These are phyloP conservation scores for Phytophthora pini DNA, from an alignment of 352 stramenopile species.

Conservation along the genomic window DNA sequence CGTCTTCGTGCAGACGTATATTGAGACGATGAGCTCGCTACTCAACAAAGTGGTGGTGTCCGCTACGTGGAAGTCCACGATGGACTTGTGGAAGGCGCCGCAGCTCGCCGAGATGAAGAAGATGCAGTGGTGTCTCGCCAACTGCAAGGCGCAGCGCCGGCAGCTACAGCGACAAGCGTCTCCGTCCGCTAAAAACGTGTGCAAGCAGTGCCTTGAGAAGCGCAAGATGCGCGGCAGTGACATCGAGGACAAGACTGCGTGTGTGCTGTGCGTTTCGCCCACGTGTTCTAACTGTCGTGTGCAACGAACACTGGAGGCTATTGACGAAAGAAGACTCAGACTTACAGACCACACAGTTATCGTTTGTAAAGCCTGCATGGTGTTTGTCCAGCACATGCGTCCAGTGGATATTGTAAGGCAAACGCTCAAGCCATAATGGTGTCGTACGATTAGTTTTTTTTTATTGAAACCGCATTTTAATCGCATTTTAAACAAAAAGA, in stretches of 20 bases:
- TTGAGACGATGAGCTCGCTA: conserved; percentile 24
- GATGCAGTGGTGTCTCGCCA: conserved; percentile 36
- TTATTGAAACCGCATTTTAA: no score
- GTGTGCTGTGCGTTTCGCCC: conserved; percentile 28
- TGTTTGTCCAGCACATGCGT: conserved; percentile 32
- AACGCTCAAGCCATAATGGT: conserved; percentile 17
- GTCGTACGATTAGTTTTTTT: no score
- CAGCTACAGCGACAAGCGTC: conserved; percentile 29
- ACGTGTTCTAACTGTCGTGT: conserved; percentile 35
- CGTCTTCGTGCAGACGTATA: conserved; percentile 35
- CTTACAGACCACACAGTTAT: conserved; percentile 28
- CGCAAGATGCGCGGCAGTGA: conserved; percentile 24
- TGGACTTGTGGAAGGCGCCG: conserved; percentile 27
- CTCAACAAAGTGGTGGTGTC: conserved; percentile 33
- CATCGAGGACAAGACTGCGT: conserved; percentile 21
- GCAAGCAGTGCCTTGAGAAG: conserved; percentile 27
- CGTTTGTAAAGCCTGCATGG: conserved; percentile 28
- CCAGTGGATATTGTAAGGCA: conserved; percentile 34
- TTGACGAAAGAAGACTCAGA: conserved; percentile 24
- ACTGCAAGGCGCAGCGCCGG: conserved; percentile 26
- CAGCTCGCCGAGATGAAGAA: conserved; percentile 41
- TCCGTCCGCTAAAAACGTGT: conserved; percentile 20
- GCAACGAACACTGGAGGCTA: conserved; percentile 25
- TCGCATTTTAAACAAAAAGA: no score
- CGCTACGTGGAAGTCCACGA: conserved; percentile 27